Conservation (phyloP, 257 asterid species). For the Lavandula angustifolia region DNA sequence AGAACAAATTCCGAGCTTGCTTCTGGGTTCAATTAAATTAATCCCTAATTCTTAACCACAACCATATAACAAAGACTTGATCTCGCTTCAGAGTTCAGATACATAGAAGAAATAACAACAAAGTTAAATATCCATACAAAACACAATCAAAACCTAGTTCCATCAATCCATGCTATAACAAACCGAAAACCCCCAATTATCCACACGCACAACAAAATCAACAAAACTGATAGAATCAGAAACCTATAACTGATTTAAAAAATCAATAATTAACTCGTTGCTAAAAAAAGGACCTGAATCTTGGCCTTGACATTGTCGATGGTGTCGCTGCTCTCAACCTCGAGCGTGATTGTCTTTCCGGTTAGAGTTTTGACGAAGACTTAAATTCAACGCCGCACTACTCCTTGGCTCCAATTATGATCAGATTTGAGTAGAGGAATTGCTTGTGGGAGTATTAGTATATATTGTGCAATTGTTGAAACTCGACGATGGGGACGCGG, state of each 20-base stretch:
- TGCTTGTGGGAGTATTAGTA: constrained; percentile 13
- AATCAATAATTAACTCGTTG: background rate
- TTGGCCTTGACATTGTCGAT: constrained; percentile 78
- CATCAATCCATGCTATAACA: constrained; percentile 10
- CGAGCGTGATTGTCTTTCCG: constrained; percentile 78
- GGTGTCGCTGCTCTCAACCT: constrained; percentile 83
- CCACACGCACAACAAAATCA: constrained; percentile 1
- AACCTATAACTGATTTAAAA: background rate
- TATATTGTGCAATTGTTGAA: too few species aligned
- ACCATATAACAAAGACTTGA: constrained; percentile 5
- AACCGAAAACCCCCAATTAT: constrained; percentile 2
- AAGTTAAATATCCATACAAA: background rate
- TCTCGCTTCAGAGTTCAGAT: background rate
- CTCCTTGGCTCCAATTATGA: constrained; percentile 19
- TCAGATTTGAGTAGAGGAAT: background rate
- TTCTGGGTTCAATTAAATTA: background rate
- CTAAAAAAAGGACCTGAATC: constrained; percentile 61
- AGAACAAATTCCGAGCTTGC: background rate
- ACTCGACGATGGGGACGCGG: too few species aligned
- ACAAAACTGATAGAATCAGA: background rate
- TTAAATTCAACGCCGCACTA: constrained; percentile 21
- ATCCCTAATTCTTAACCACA: background rate
- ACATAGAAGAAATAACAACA: background rate
- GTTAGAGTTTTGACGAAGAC: constrained; percentile 85
- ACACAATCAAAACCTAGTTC: constrained; percentile 32